Conservation (phyloP, 23 red algal species). For the Gracilaria gracilis region DNA sequence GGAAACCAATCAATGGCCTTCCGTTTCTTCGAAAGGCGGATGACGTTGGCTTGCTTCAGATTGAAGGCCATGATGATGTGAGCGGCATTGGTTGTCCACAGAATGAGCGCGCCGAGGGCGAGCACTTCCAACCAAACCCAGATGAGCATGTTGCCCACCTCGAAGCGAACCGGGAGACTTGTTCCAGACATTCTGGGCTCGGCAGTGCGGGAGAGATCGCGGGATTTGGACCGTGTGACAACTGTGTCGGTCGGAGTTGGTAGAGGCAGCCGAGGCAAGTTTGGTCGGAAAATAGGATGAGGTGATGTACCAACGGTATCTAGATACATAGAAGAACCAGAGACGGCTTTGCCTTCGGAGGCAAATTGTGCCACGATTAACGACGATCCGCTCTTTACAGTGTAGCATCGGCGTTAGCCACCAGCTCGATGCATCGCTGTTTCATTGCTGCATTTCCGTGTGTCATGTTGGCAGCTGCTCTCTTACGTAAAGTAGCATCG, state of each 20-base stretch:
- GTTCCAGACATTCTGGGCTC: not conserved
- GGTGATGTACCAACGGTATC: not conserved
- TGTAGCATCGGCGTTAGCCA: no score
- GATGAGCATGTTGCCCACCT: conserved; percentile 15
- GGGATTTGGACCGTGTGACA: no score
- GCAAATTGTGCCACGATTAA: no score
- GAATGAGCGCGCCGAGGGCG: conserved; percentile 2
- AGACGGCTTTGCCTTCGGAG: no score
- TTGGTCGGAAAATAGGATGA: not conserved
- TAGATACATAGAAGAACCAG: no score
- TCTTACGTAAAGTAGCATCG: no score
- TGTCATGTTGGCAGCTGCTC: no score
- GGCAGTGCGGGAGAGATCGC: not conserved
- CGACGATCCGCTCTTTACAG: no score
- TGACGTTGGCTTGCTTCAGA: not conserved
- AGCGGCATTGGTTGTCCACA: conserved; percentile 20
- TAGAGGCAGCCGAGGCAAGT: no score
- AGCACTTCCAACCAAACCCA: conserved; percentile 34
- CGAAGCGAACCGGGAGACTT: not conserved
- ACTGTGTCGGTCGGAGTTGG: no score
- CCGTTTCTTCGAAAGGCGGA: not conserved
- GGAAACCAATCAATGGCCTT: not conserved
- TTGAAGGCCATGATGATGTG: not conserved
- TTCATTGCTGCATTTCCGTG: no score
- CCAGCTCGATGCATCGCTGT: no score